Conservation (phyloP, 2,329 filamentous ascomycete genomes). For the Mollisia scopiformis region DNA sequence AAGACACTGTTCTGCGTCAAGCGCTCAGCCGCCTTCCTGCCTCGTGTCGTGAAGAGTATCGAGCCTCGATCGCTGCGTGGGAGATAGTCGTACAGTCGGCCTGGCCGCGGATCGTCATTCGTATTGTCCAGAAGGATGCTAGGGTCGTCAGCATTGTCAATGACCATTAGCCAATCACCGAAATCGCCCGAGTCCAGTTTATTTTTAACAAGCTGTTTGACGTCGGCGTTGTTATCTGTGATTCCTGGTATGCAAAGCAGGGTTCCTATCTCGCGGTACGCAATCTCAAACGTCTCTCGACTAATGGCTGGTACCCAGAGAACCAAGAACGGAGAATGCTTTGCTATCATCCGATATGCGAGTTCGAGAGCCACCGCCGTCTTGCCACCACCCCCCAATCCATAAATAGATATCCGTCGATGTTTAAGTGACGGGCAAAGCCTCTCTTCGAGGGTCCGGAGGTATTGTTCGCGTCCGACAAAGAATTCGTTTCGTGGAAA, state of each 20-base stretch:
- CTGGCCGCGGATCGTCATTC: background rate
- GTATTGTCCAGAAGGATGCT: constrained; percentile 29
- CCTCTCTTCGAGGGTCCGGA: constrained; percentile 34
- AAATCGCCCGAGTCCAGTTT: constrained; percentile 22
- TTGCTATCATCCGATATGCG: constrained; percentile 41
- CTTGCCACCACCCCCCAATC: constrained; percentile 47
- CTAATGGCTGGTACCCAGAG: constrained; percentile 48
- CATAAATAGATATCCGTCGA: constrained; percentile 33
- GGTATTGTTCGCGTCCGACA: constrained; percentile 17
- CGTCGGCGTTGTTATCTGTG: constrained; percentile 16
- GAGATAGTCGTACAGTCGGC: constrained; percentile 36
- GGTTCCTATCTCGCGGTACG: constrained; percentile 40
- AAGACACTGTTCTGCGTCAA: constrained; percentile 33
- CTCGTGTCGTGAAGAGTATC: constrained; percentile 44
- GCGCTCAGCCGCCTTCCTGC: constrained; percentile 35
- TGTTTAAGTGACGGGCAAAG: constrained; percentile 22
- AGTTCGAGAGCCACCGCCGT: constrained; percentile 44
- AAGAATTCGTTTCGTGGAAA: constrained; percentile 28
- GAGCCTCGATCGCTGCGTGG: constrained; percentile 38
- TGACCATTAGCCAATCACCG: constrained; percentile 43
- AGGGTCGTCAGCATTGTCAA: constrained; percentile 45
- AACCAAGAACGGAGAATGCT: constrained; percentile 41
- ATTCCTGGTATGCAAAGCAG: constrained; percentile 11
- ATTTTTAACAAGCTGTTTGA: constrained; percentile 16
- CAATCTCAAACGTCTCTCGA: constrained; percentile 30